A percentile compares a stretch with the other conserved stretches of the same genome.
phyloP scores from a whole-genome alignment of 371 early-diverging fungal species.

The Syncephalastrum sp. region DNA sequence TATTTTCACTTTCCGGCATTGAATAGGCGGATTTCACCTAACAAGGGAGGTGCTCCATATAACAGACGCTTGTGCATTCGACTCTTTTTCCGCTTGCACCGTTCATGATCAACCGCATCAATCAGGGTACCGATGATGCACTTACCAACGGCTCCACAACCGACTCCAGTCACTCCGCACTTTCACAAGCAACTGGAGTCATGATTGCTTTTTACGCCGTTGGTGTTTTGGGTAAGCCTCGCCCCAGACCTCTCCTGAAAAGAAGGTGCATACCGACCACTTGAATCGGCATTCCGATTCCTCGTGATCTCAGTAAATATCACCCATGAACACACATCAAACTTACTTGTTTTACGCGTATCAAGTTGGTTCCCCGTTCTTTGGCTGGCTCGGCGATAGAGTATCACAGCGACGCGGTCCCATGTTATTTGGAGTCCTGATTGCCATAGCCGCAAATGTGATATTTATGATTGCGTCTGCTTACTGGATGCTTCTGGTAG shows the following conservation, averaged over 20 bases:
- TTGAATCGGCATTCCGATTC: too few relatives aligned
- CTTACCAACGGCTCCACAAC: conserved; percentile 2
- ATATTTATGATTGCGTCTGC: conserved; percentile 57
- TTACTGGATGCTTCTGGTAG: conserved; percentile 60
- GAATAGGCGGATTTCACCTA: not conserved
- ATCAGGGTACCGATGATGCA: conserved; percentile 20
- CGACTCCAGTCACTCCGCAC: conserved; percentile 11
- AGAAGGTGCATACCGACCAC: too few relatives aligned
- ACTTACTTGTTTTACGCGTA: too few relatives aligned
- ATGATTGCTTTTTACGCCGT: conserved; percentile 69
- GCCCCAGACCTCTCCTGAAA: too few relatives aligned
- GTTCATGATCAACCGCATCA: conserved; percentile 61
- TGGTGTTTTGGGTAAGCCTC: conserved; percentile 59
- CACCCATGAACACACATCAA: too few relatives aligned
- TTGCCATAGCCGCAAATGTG: conserved; percentile 54
- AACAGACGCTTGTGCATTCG: conserved; percentile 39
- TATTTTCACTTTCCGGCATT: too few relatives aligned
- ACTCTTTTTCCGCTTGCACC: conserved; percentile 56
- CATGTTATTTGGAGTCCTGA: conserved; percentile 62
- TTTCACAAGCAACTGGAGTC: conserved; percentile 57
- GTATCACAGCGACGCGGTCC: conserved; percentile 50
- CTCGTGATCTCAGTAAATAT: too few relatives aligned
- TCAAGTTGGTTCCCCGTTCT: conserved; percentile 63
- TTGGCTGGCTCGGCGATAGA: conserved; percentile 62
- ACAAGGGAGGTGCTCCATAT: not conserved